Conservation (phyloP, 2,329 filamentous ascomycete genomes). For the Aspergillus udagawae region DNA sequence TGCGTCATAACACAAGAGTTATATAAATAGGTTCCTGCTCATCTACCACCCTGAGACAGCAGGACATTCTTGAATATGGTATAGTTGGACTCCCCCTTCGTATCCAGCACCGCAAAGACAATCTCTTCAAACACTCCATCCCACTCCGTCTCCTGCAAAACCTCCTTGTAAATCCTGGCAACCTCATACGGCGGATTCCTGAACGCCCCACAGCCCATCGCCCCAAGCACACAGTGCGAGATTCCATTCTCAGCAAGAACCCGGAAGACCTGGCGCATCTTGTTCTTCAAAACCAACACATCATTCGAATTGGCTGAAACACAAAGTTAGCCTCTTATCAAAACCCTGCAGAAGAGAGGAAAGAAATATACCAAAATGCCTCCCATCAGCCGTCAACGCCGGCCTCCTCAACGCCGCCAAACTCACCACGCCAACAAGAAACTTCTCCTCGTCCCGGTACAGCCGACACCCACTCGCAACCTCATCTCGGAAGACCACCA, state of each 20-base stretch:
- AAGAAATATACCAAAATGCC: slow-evolving; percentile 6
- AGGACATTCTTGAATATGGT: slow-evolving; percentile 9
- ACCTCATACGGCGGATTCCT: slow-evolving; percentile 55
- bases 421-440: slow-evolving; percentile 52
- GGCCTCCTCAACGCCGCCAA: slow-evolving; percentile 50
- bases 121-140: slow-evolving; percentile 56
- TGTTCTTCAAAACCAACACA: slow-evolving; percentile 50
- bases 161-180: slow-evolving; percentile 55
- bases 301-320: slow-evolving; percentile 26
- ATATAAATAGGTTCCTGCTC: background rate
- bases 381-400: slow-evolving; percentile 7
- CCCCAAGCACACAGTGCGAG: slow-evolving; percentile 50
- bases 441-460: slow-evolving; percentile 25
- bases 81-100: slow-evolving; percentile 21
- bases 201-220: slow-evolving; percentile 62
- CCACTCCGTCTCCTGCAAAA: slow-evolving; percentile 55
- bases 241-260: slow-evolving; percentile 46
- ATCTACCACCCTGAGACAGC: background rate
- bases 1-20: background rate
- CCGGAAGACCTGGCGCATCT: slow-evolving; percentile 54
- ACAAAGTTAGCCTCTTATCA: background rate
- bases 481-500: slow-evolving; percentile 50
- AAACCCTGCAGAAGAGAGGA: background rate
- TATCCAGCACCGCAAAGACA: slow-evolving; percentile 56
- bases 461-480: slow-evolving; percentile 12